A percentile compares a stretch with the other conserved stretches of the same genome.
Conservation (phyloP, 371 early-diverging fungal species). For the Lichtheimia hyalospora region DNA sequence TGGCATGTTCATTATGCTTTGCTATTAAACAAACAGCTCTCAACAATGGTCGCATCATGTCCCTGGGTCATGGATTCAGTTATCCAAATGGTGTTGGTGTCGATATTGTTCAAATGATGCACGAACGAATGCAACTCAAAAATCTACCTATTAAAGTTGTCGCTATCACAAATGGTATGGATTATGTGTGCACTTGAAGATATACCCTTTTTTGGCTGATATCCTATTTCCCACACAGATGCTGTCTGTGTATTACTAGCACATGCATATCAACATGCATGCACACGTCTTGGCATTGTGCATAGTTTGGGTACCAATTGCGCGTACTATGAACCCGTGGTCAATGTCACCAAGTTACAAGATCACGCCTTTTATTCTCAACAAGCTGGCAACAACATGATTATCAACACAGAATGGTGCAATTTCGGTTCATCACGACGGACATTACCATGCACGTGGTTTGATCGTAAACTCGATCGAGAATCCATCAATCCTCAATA, state of each 20-base stretch:
- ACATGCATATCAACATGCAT: slow-evolving; percentile 83
- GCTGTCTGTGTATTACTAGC: slow-evolving; percentile 91
- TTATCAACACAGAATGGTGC: slow-evolving; percentile 90
- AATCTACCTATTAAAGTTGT: slow-evolving; percentile 46
- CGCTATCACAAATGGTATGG: slow-evolving; percentile 73
- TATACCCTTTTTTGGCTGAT: no score
- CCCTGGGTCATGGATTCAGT: slow-evolving; percentile 39
- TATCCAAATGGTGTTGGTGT: slow-evolving; percentile 49
- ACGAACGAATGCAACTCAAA: slow-evolving; percentile 39
- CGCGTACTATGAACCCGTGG: slow-evolving; percentile 82
- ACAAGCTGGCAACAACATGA: slow-evolving; percentile 55
- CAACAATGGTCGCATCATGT: slow-evolving; percentile 36
- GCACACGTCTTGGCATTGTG: slow-evolving; percentile 86
- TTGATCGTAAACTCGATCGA: slow-evolving; percentile 81
- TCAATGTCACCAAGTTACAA: slow-evolving; percentile 69
- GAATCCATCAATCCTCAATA: slow-evolving; percentile 73
- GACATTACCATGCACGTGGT: slow-evolving; percentile 79
- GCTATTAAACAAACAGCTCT: slow-evolving; percentile 47
- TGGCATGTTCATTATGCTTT: slow-evolving; percentile 50
- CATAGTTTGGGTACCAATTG: slow-evolving; percentile 96
- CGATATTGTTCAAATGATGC: slow-evolving; percentile 46
- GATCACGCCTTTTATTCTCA: slow-evolving; percentile 26
- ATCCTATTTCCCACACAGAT: slow-evolving; percentile 45
- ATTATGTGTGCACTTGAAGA: no score
- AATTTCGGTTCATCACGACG: slow-evolving; percentile 76